Evolutionary conservation across 345 rosid species (phyloP).

Genomic region (Syzygium aqueum): DNA sequence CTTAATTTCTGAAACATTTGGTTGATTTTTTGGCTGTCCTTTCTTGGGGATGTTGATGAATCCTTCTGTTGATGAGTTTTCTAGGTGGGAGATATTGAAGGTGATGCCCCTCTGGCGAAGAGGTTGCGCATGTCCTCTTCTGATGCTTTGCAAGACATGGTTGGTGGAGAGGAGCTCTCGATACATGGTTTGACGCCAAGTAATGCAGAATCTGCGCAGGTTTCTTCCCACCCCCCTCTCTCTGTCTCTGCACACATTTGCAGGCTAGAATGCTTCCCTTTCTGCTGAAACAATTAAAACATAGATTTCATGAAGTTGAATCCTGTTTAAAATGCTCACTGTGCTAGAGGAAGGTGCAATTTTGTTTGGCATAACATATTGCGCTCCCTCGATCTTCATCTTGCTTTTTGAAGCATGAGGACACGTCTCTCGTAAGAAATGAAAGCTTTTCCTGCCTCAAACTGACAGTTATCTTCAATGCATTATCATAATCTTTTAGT

Average conservation of each 20-base stretch:
- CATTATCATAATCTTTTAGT: not conserved
- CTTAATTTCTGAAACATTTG: not conserved
- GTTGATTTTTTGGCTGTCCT: not conserved
- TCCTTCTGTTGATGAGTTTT: conserved; percentile 2
- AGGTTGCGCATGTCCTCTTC: conserved; percentile 69
- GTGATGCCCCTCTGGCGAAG: conserved; percentile 63
- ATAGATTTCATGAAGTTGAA: not conserved
- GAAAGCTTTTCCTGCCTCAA: not conserved
- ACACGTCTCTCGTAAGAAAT: not conserved
- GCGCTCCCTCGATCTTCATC: not conserved
- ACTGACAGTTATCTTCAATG: not conserved
- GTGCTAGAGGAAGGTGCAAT: not conserved
- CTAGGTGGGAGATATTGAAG: conserved; percentile 93
- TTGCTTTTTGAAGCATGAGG: not conserved
- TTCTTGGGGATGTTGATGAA: not conserved
- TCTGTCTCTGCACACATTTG: not conserved
- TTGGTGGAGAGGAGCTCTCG: conserved; percentile 87
- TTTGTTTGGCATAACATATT: not conserved
- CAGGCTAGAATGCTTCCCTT: not conserved
- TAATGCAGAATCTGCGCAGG: conserved; percentile 83
- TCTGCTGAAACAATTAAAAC: not conserved
- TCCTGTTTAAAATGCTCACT: not conserved
- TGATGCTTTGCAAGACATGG: conserved; percentile 85
- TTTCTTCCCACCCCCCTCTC: conserved; percentile 6
- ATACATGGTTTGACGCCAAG: conserved; percentile 71